Evolutionary conservation across 306 rosid genomes (phyloP).

Genomic region (Medicago ruthenica): DNA sequence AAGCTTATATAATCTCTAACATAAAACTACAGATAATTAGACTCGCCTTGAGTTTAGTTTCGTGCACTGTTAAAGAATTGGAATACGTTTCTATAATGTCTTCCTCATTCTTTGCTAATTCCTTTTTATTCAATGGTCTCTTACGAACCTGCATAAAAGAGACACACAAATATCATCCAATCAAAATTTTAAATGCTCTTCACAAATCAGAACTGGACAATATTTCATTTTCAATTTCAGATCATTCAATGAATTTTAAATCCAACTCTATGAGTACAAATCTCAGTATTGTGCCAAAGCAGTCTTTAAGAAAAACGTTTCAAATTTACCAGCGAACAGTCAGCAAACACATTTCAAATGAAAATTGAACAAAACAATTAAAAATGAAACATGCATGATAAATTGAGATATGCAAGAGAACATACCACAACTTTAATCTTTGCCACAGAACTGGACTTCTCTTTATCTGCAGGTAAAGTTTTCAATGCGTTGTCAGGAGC

Average conservation of each 20-base stretch:
- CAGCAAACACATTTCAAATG: constrained; percentile 28
- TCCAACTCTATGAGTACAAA: constrained; percentile 18
- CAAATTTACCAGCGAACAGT: constrained; percentile 16
- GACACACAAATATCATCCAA: constrained; percentile 5
- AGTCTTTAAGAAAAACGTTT: neutral
- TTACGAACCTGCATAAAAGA: constrained; percentile 84
- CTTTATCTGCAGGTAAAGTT: constrained; percentile 82
- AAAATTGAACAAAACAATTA: constrained; percentile 16
- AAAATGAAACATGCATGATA: constrained; percentile 12
- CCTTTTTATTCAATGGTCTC: constrained; percentile 95
- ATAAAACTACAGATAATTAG: neutral
- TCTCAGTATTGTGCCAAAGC: constrained; percentile 17
- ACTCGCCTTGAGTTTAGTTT: constrained; percentile 91
- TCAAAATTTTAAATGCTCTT: constrained; percentile 20
- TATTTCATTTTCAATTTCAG: constrained; percentile 23
- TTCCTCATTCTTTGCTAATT: constrained; percentile 90
- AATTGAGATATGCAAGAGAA: constrained; percentile 35
- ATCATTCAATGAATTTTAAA: constrained; percentile 24
- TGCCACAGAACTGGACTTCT: constrained; percentile 86
- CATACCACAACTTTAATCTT: constrained; percentile 99
- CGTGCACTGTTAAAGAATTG: constrained; percentile 86
- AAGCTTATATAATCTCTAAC: constrained; percentile 14
- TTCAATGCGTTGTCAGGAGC: constrained; percentile 75
- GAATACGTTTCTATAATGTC: constrained; percentile 86
- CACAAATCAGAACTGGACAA: neutral